Base-by-base conservation (phyloP, 345 rosid genomes). In the Aquilaria yunnanensis region DNA sequence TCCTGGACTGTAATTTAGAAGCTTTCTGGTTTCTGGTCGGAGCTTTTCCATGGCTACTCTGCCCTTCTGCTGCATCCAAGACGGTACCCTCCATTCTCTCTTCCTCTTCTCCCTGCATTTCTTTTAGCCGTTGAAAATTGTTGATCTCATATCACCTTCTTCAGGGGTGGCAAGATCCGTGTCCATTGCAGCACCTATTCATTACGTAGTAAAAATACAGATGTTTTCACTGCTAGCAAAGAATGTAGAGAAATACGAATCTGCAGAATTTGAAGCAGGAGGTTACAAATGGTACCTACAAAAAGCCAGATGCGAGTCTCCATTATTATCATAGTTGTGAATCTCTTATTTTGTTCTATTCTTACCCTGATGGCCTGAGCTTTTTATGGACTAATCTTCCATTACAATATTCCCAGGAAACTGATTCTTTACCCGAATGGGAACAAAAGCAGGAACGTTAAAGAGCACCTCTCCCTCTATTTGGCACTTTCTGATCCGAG, bases 251-350 rank as follows among this genome's bases (percentile, higher is more conserved):
- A 84, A 77, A 60, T 86, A 84, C 52, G 96, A 86, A 77, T 77
- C 91, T 2, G 80, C 64, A 37, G 72, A 63, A 63, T 86, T 89
- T 71, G 81, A 80, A 75, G 93, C 93, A 14, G 79, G 84, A 56
- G 93, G 93, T 66, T 83, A 75, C 77, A 81, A 78, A 77, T 89
- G 96, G 93, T 84, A 72, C 48, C 43, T 64, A 33, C 8, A 37
- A 37, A 9, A 37, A 37, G 43, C 5, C 43, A 37, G 8, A 37
- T 37, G 8, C 5, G 43, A 37, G 50, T 41, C 12, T 1, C 45
- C 9, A 46, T 8, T 65, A 2, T 32, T 9, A 31, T 51, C 7
- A 5, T 41, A 14, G 2, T 3, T 8, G 12, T 37, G 29, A 10
- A 34, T 16, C 11, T 1, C n/a, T 10, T 23, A 2, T 47, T 6